A percentile compares a stretch with the other conserved stretches of the same genome.
These are phyloP conservation scores for Sphagnum magellanicum DNA, from an alignment of 228 moss, liverwort and hornwort genomes.

Conservation along the genomic window DNA sequence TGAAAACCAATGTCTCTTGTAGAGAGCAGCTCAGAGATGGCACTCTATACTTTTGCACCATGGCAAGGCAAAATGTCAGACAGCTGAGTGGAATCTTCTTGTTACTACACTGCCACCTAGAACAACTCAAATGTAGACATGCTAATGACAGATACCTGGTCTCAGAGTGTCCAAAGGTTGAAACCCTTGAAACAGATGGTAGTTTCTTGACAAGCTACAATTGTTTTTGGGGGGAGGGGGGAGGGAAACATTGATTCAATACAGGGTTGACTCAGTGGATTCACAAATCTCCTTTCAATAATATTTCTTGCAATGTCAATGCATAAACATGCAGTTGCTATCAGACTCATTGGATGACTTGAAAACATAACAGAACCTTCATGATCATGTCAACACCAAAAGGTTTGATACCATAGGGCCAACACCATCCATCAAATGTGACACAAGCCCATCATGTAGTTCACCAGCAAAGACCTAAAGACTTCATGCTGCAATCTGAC, in stretches of 20 bases:
- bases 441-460: no score
- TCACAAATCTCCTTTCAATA: slow-evolving; percentile 19
- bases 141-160: slow-evolving; percentile 10
- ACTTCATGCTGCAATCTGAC: no score
- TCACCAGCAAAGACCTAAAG: no score
- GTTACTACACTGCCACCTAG: not conserved
- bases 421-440: no score
- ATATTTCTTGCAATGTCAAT: slow-evolving; percentile 20
- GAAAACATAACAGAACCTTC: not conserved
- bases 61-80: not conserved
- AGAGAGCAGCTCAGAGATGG: not conserved
- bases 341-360: not conserved
- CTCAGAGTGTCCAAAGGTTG: slow-evolving; percentile 17
- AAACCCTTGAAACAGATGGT: slow-evolving; percentile 22
- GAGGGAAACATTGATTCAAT: slow-evolving; percentile 32
- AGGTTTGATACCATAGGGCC: no score
- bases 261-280: slow-evolving; percentile 11
- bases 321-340: not conserved
- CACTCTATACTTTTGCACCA: not conserved
- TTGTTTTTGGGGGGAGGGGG: not conserved
- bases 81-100: not conserved
- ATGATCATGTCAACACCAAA: no score
- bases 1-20: not conserved
- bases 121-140: not conserved
- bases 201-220: slow-evolving; percentile 33